Conservation (phyloP, 148 eudicot genomes). For the Rhododendron williamsianum region DNA sequence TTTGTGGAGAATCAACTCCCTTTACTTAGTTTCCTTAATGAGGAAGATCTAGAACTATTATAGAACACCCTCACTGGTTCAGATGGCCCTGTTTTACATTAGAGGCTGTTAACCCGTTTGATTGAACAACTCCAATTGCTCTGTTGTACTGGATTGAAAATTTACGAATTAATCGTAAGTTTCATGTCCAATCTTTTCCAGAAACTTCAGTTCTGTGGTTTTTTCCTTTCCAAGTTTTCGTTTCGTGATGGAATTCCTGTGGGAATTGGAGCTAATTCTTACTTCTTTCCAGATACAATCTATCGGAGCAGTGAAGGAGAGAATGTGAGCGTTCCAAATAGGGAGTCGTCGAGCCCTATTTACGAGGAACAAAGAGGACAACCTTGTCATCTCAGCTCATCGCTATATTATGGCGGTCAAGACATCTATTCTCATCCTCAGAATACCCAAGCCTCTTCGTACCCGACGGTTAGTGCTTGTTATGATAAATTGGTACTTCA, state of each 20-base stretch:
- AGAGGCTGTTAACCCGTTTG: neutral
- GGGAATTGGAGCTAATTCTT: neutral
- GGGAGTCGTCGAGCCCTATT: slow-evolving; percentile 24
- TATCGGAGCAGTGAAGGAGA: slow-evolving; percentile 24
- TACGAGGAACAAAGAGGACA: slow-evolving; percentile 43
- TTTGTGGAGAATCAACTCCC: neutral
- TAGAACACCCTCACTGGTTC: neutral
- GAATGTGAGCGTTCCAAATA: slow-evolving; percentile 17
- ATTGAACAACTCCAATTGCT: neutral
- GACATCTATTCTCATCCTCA: slow-evolving; percentile 47
- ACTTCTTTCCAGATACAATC: slow-evolving; percentile 9
- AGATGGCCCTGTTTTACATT: neutral
- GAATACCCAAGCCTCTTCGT: slow-evolving; percentile 25
- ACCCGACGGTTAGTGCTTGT: slow-evolving; percentile 40
- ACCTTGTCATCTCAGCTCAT: slow-evolving; percentile 78
- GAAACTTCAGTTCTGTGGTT: neutral
- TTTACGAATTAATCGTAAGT: neutral
- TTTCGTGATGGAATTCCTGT: neutral
- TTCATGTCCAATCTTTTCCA: neutral
- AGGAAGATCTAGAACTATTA: neutral
- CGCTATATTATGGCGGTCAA: slow-evolving; percentile 89
- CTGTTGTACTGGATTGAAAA: neutral
- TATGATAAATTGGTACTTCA: neutral
- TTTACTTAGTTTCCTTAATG: neutral
- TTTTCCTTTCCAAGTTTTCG: neutral